phyloP scores from a whole-genome alignment of 148 eudicot genomes.

The Nyssa sinensis region DNA sequence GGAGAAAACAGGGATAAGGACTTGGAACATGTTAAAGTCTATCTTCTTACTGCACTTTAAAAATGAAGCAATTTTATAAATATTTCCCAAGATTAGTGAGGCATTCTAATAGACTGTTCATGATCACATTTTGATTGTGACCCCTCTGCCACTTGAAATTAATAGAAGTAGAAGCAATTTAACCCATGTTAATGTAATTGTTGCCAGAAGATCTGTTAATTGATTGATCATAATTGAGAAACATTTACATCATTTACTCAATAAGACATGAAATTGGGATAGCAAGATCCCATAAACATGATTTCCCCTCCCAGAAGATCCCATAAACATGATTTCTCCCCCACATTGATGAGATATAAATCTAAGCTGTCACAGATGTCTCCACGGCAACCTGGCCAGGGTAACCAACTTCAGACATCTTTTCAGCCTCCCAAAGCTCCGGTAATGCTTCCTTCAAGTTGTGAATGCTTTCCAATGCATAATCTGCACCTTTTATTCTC shows the following conservation, averaged over 20 bases:
- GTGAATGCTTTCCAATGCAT: constrained; percentile 83
- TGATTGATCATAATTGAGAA: background rate
- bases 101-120: background rate
- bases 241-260: background rate
- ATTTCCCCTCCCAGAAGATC: background rate
- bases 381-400: constrained; percentile 58
- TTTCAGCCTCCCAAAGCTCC: constrained; percentile 71
- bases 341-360: background rate
- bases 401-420: constrained; percentile 44
- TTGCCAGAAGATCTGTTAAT: background rate
- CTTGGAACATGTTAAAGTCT: no score
- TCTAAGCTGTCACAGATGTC: constrained; percentile 73
- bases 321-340: background rate
- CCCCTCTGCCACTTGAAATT: background rate
- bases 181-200: background rate
- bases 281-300: background rate
- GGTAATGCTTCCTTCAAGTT: constrained; percentile 82
- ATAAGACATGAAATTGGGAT: background rate
- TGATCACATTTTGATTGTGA: background rate
- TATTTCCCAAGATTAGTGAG: background rate
- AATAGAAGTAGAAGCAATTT: background rate
- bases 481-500: constrained; percentile 78
- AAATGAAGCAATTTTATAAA: background rate
- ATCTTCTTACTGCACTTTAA: no score
- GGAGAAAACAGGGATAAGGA: no score